phyloP scores from a whole-genome alignment of 148 eudicot species.

The Cornus controversa region DNA sequence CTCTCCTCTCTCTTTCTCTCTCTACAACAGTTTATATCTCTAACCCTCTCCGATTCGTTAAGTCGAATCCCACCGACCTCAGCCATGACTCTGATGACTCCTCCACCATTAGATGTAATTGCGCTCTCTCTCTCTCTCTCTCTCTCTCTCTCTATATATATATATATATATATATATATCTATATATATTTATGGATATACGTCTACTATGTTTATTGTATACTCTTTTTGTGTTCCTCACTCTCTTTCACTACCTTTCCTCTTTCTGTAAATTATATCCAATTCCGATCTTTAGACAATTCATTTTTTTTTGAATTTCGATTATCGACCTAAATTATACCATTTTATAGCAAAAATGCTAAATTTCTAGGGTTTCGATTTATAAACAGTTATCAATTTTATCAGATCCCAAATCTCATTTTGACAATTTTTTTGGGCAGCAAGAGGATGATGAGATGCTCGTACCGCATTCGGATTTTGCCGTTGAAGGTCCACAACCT shows the following conservation, averaged over 20 bases:
- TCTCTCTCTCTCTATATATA: slow-evolving; percentile 2
- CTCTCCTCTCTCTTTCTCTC: background rate
- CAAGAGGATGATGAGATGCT: slow-evolving; percentile 39
- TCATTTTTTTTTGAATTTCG: background rate
- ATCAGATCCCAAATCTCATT: slow-evolving; percentile 24
- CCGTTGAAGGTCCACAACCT: slow-evolving; percentile 29
- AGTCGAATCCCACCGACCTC: background rate
- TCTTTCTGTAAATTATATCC: background rate
- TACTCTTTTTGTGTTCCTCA: background rate
- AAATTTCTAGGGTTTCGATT: slow-evolving; percentile 7
- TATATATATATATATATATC: background rate
- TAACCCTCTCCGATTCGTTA: slow-evolving; percentile 8
- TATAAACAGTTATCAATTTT: slow-evolving; percentile 2
- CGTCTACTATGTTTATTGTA: background rate
- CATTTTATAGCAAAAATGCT: background rate
- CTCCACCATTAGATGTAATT: slow-evolving; percentile 26
- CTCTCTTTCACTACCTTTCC: background rate
- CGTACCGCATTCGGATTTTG: slow-evolving; percentile 35
- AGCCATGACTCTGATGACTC: slow-evolving; percentile 30
- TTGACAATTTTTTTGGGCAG: slow-evolving; percentile 18
- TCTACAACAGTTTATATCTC: background rate
- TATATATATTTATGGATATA: background rate
- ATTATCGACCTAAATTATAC: background rate
- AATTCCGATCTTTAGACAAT: background rate
- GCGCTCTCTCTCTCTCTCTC: background rate